Evolutionary conservation across 352 stramenopile genomes (phyloP).

Genomic region (Phytophthora ramorum): DNA sequence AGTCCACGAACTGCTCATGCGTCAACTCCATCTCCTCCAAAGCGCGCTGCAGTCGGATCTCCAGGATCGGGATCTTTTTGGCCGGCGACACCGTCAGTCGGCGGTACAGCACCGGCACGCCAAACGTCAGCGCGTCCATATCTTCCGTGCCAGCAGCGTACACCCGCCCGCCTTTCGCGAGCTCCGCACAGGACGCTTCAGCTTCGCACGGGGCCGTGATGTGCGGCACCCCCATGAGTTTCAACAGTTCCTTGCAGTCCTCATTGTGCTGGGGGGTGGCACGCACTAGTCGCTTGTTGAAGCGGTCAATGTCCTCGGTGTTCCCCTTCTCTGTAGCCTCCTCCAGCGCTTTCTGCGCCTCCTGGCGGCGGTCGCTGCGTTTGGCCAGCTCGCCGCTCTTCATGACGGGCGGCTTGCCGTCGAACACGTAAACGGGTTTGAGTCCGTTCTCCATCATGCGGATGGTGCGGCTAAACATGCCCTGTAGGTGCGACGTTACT

Average conservation of each 20-base stretch:
- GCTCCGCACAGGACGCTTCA: slow-evolving; percentile 96
- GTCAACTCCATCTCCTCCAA: slow-evolving; percentile 94
- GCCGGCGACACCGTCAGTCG: slow-evolving; percentile 88
- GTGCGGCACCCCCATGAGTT: slow-evolving; percentile 97
- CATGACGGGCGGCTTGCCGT: slow-evolving; percentile 98
- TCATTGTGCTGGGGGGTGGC: slow-evolving; percentile 94
- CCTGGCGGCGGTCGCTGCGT: slow-evolving; percentile 89
- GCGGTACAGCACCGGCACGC: slow-evolving; percentile 95
- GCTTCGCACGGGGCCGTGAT: slow-evolving; percentile 97
- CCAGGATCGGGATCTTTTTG: slow-evolving; percentile 92
- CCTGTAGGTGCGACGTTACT: slow-evolving; percentile 91
- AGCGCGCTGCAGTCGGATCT: slow-evolving; percentile 92
- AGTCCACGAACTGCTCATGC: slow-evolving; percentile 97
- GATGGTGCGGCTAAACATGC: slow-evolving; percentile 99
- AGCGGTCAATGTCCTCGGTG: slow-evolving; percentile 93
- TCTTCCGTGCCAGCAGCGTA: slow-evolving; percentile 98
- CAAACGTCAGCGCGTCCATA: slow-evolving; percentile 99
- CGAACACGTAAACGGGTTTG: slow-evolving; percentile 99
- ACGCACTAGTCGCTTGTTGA: slow-evolving; percentile 92
- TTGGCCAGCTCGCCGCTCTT: slow-evolving; percentile 98
- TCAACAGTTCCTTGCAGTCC: slow-evolving; percentile 93
- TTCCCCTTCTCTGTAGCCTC: slow-evolving; percentile 86
- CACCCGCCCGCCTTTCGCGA: slow-evolving; percentile 94
- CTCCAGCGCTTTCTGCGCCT: slow-evolving; percentile 88
- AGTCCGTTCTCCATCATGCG: slow-evolving; percentile 98